Percentiles rank a stretch among this genome's conserved stretches.
Evolutionary conservation across 2,329 filamentous ascomycete genomes (phyloP).

Genomic region (Fusarium sororula): DNA sequence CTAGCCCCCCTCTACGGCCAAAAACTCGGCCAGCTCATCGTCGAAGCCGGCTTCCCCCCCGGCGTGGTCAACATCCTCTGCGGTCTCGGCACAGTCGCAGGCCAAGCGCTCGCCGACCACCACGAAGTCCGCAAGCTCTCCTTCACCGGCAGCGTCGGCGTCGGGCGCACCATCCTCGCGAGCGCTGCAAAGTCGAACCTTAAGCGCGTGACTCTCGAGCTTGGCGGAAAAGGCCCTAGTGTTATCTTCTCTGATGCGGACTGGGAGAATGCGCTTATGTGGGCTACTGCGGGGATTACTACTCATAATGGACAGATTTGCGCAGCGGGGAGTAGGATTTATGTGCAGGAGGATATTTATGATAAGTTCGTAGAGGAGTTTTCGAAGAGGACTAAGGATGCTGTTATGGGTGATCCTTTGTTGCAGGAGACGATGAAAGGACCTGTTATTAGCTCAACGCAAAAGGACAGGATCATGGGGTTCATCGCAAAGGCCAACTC

Average conservation of each 20-base stretch:
- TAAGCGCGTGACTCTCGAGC: slow-evolving; percentile 80
- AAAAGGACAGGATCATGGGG: slow-evolving; percentile 62
- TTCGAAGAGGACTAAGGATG: neutral
- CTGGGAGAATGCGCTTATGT: slow-evolving; percentile 68
- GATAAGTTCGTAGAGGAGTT: slow-evolving; percentile 47
- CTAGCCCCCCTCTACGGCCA: slow-evolving; percentile 69
- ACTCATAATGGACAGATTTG: slow-evolving; percentile 69
- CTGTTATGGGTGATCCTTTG: slow-evolving; percentile 38
- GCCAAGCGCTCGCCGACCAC: slow-evolving; percentile 72
- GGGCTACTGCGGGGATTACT: slow-evolving; percentile 50
- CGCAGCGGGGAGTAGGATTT: slow-evolving; percentile 65
- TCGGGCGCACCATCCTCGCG: slow-evolving; percentile 76
- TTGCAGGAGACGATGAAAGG: slow-evolving; percentile 46
- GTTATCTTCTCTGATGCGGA: slow-evolving; percentile 69
- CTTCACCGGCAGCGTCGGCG: slow-evolving; percentile 76
- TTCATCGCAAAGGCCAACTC: slow-evolving; percentile 45
- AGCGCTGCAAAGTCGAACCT: slow-evolving; percentile 75
- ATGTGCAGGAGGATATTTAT: slow-evolving; percentile 65
- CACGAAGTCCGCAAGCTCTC: slow-evolving; percentile 75
- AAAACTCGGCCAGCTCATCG: slow-evolving; percentile 70
- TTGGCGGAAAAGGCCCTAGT: slow-evolving; percentile 73
- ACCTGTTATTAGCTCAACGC: slow-evolving; percentile 64
- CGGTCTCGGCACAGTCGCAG: slow-evolving; percentile 71
- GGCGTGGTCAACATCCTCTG: slow-evolving; percentile 79
- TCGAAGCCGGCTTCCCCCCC: slow-evolving; percentile 77